These are phyloP conservation scores for Botrytis elliptica DNA, from an alignment of 2,329 filamentous ascomycete genomes.

Conservation along the genomic window DNA sequence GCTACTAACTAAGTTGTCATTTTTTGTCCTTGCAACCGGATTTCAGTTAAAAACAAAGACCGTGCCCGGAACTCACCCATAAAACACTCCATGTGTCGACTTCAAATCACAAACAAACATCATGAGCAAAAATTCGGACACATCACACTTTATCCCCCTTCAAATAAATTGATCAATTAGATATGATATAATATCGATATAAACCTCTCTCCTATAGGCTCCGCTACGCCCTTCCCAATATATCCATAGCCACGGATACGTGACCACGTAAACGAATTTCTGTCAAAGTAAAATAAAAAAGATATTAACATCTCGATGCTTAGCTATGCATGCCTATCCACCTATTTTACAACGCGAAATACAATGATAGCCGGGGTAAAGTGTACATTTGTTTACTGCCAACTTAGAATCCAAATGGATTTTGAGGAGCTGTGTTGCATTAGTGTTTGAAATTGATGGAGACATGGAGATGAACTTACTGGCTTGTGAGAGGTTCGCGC, in stretches of 20 bases:
- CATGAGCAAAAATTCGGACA: background rate
- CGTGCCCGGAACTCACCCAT: background rate
- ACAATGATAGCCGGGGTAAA: constrained; percentile 28
- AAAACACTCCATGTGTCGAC: background rate
- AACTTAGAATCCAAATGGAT: constrained; percentile 66
- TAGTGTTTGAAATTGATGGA: constrained; percentile 22
- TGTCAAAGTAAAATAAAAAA: constrained; percentile 8
- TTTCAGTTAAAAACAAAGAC: background rate
- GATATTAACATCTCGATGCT: constrained; percentile 34
- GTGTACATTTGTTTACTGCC: constrained; percentile 28
- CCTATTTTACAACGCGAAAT: constrained; percentile 35
- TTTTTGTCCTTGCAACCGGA: background rate
- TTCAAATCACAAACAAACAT: background rate
- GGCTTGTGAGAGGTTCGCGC: constrained; percentile 89
- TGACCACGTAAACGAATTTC: constrained; percentile 6
- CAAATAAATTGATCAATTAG: constrained; percentile 19
- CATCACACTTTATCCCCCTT: background rate
- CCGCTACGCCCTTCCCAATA: constrained; percentile 7
- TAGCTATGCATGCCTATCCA: constrained; percentile 31
- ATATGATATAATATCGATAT: constrained; percentile 19
- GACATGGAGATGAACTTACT: constrained; percentile 63
- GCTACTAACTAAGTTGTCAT: background rate
- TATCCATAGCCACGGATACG: background rate
- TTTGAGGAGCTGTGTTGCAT: constrained; percentile 56
- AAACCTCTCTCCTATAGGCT: background rate